Base-by-base conservation (phyloP, 2,329 filamentous ascomycete genomes). In the Monosporascus sp. region DNA sequence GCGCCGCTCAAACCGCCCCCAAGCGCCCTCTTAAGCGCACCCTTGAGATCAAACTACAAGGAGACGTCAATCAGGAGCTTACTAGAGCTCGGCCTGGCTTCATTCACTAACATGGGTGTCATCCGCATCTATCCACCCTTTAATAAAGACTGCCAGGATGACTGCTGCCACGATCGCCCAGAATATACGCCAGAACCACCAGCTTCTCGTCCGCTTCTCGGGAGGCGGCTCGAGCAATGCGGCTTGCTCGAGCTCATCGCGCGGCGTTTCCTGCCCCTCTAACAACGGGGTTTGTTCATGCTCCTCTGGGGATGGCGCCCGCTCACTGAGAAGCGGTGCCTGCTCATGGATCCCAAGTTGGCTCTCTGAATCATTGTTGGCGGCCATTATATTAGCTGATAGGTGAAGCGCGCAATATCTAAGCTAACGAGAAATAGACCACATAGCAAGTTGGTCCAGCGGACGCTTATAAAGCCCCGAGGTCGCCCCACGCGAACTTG, bases 1-100 rank as follows among this genome's bases (percentile, higher is more conserved):
- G 75, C 75, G 46, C 75, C 75, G 38, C 73, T 76, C 18, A 78
- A 55, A 1, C 75, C 75, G 15, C 75, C 74, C 0, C 75, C 75
- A 0, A 78, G 70, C 0, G 75, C 75, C 45, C 68, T 62, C 53
- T 70, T 73, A 7, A 78, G 69, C 1, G 75, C 75, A n/a, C 65
- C 65, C 31, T 67, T 67, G 0, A 78, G 59, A 37, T 78, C 74
- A 49, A 78, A 77, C 74, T 77, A 53, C 1, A 39, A 54, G 20
- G 15, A 53, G 36, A 18, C 18, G 15, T 2, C 3, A 9, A 7
- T 17, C 43, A 27, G 3, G 5, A 15, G 25, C 17, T 27, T 14
- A 20, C 15, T 24, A 17, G 43, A 25, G 11, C 11, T 17, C 24
- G 20, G 5, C 17, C n/a, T 46, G 14, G 5, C 11, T 45, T 25